Evolutionary conservation across 805 yeast species (phyloP), one percentile per base, ranked within the genome.

Genomic region (Zygosaccharomyces siamensis): DNA sequence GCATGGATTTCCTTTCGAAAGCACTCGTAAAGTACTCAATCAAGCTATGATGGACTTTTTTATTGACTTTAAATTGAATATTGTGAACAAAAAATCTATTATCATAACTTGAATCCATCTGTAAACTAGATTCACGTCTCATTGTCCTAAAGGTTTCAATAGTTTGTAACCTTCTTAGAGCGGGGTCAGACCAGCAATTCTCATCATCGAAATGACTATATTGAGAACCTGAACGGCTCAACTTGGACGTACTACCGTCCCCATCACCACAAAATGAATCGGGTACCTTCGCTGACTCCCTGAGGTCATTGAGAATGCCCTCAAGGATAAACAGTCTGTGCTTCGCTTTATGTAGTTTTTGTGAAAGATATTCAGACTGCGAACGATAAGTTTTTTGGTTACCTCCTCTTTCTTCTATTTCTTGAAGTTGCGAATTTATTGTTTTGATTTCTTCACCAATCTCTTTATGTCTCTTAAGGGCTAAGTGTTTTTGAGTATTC

Each of bases 51-150:
- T 85, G 64, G 2, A 77, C 65, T 7, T 64, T 57, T 43, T 76
- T 75, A 59, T 80, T 76, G 76, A 86, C 76, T 56, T 76, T 78
- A 50, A 83, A 55, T 52, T 76, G 75, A 32, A 81, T 64, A 49
- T 78, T 75, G 51, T 82, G 84, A 18, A 81, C 62, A 52, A 80
- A 74, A 56, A 80, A 81, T 44, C 84, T 63, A 55, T 82, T 83
- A 53, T 79, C 81, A 62, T 76, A 83, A 7, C 61, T 46, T 53
- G 72, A 63, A 5, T 60, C 57, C 3, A 52, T 56, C 8, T 60
- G 50, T 2, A 63, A 45, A 8, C 61, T 56, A 1, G 69, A 57
- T 7, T 58, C 62, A 7, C 52, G 43, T 46, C 67, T 62, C 67
- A 67, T 60, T 1, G 64, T 56, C 24, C 61, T 53, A 36, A 66